Evolutionary conservation across 1,284 basidiomycete species (phyloP), one percentile per base, ranked within the genome.

Genomic region (Earliella scabrosa): DNA sequence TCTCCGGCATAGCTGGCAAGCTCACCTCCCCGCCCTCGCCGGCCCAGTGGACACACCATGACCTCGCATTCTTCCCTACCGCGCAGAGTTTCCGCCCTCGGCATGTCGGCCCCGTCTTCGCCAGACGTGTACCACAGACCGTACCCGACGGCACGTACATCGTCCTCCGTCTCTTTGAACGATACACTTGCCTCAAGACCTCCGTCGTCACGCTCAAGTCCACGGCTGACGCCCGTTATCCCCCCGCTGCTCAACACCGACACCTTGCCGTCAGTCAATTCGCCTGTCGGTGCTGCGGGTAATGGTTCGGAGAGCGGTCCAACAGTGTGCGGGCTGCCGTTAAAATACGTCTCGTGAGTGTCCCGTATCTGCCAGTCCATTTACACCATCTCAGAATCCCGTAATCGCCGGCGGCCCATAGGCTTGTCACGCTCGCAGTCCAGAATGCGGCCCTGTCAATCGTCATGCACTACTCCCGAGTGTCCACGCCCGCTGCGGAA

Each of bases 401-500:
- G 43, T 53, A 13, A 50, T 24, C 27, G 31, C 45, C 48, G 55
- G 32, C 32, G 38, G 14, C 43, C 48, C n/a, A 34, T 65, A 96
- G 93, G 8, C 84, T 98, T 58, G 84, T 97, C 65, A 96, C 95
- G 6, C 83, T 99, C 54, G 95, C 97, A 2, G 86, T 98, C 6
- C 96, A 99, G 78, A 99, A 98, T 76, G 93, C 93, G 35, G 86
- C 92, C n/a, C 78, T 98, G 53, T 93, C 94, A 53, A 94, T 98
- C 67, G 91, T 98, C 63, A 95, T 98, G 92, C 93, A 97, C 77
- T 94, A 96, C 74, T 97, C 95, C 26, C 88, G 95, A 52, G 91
- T 97, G 56, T 90, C 91, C 2, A 91, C 85, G 0, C 85, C 92
- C 2, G 76, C 88, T 0, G 77, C 86, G 35, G 81, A 88, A 21